Evolutionary conservation across 2,329 filamentous ascomycete species (phyloP).

Genomic region (Boeremia lycopersici): DNA sequence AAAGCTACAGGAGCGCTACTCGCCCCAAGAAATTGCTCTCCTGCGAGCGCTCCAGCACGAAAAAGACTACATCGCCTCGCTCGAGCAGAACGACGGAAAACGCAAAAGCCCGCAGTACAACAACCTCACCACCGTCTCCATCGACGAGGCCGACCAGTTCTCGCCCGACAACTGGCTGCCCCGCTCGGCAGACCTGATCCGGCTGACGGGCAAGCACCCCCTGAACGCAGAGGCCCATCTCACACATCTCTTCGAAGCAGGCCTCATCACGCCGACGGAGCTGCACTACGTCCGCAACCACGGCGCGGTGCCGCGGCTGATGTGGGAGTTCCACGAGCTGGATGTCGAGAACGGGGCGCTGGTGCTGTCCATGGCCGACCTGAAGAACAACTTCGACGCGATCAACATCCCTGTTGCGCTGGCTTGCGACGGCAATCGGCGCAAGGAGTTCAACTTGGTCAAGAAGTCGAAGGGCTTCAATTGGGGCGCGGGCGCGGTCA

Average conservation of each 20-base stretch:
- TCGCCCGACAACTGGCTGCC: constrained; percentile 62
- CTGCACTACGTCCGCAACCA: constrained; percentile 62
- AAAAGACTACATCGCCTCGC: constrained; percentile 48
- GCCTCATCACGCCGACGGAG: constrained; percentile 58
- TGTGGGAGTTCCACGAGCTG: constrained; percentile 58
- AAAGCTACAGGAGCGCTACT: constrained; percentile 46
- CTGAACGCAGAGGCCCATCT: constrained; percentile 58
- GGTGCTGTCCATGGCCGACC: constrained; percentile 51
- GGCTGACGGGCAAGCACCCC: constrained; percentile 60
- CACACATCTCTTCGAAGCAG: constrained; percentile 52
- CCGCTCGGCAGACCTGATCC: constrained; percentile 54
- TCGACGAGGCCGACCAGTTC: constrained; percentile 59
- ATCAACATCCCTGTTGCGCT: constrained; percentile 60
- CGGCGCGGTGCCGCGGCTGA: constrained; percentile 57
- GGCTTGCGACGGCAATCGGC: constrained; percentile 63
- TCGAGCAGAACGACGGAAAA: constrained; percentile 54
- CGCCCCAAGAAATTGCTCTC: constrained; percentile 49
- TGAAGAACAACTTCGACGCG: constrained; percentile 54
- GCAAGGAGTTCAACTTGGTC: constrained; percentile 61
- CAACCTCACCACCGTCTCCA: constrained; percentile 40
- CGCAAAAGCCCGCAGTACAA: constrained; percentile 45
- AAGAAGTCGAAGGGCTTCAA: constrained; percentile 59
- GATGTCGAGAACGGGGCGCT: constrained; percentile 52
- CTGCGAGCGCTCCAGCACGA: constrained; percentile 52
- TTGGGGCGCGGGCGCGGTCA: constrained; percentile 61